Evolutionary conservation across 1,284 basidiomycete species (phyloP), one percentile per base, ranked within the genome.

Genomic region (Volvariella volvacea): DNA sequence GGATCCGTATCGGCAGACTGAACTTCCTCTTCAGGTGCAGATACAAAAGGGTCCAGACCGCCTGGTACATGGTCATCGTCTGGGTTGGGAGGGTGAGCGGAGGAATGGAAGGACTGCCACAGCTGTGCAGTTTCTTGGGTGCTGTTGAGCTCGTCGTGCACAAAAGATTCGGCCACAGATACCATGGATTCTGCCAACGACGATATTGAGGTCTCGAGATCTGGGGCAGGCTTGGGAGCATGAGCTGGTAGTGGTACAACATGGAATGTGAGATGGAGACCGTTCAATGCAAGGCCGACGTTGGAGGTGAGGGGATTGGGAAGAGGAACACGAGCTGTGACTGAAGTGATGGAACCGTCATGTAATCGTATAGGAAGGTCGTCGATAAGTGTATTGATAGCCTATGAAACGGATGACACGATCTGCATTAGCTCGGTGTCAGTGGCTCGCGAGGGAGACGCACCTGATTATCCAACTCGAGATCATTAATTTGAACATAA

Each of bases 81-180:
- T 12, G 48, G 39, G 42, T 52, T 50, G 25, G 53, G 50, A 1
- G 63, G 60, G 21, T 58, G 51, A 19, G 48, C 51, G 38, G 58
- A 51, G 40, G 69, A 59, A 52, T 76, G 73, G 37, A 91, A 66
- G 2, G 88, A 90, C 49, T 81, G 71, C 52, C 79, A 77, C n/a
- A 93, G 71, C 40, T 74, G 68, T 12, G 76, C 78, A 56, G 83
- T 88, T 56, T 94, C 89, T 48, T 71, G 69, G 6, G 76, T 68
- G 33, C 80, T 74, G n/a, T 20, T 20, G 37, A 94, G 68, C 56
- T 93, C 88, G 50, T 89, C 76, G 47, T 92, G 85, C 22, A 94
- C 69, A 62, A 95, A 94, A 8, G 83, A 81, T 54, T 89, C 87
- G 1, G 92, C 88, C 4, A 88, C 78, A 21, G 84, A 87, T 19